Evolutionary conservation across 1,139 yeast genomes (phyloP).

Genomic region (Hyphopichia burtonii): DNA sequence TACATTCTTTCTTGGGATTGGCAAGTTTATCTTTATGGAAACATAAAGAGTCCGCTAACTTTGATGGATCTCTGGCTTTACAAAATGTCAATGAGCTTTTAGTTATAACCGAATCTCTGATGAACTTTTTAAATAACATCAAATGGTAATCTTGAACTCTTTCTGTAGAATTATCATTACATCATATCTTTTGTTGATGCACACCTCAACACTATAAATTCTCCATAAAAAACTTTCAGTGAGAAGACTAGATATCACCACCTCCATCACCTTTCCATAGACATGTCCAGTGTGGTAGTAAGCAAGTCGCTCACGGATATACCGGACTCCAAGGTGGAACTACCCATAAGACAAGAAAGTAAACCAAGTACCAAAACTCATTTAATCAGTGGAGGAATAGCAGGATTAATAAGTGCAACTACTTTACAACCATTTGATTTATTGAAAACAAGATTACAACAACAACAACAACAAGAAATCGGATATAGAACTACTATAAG

Average conservation of each 20-base stretch:
- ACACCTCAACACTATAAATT: too few species aligned
- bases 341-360: not conserved
- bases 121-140: slow-evolving; percentile 12
- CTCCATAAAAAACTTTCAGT: too few species aligned
- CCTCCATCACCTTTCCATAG: too few species aligned
- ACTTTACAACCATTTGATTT: slow-evolving; percentile 87
- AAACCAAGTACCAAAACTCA: slow-evolving; percentile 35
- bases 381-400: slow-evolving; percentile 77
- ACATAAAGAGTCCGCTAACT: not conserved
- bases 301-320: not conserved
- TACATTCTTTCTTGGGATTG: slow-evolving; percentile 63
- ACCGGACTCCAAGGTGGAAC: not conserved
- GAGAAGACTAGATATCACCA: too few species aligned
- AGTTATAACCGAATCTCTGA: slow-evolving; percentile 25
- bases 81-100: slow-evolving; percentile 23
- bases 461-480: slow-evolving; percentile 43
- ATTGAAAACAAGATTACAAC: slow-evolving; percentile 87
- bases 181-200: too few species aligned
- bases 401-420: slow-evolving; percentile 83
- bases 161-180: not conserved
- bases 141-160: not conserved
- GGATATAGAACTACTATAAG: slow-evolving; percentile 38
- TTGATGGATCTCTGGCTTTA: slow-evolving; percentile 14
- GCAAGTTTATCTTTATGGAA: slow-evolving; percentile 54
- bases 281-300: not conserved